phyloP scores from a whole-genome alignment of 2,329 filamentous ascomycete genomes.

The Arthrobotrys megalospora region DNA sequence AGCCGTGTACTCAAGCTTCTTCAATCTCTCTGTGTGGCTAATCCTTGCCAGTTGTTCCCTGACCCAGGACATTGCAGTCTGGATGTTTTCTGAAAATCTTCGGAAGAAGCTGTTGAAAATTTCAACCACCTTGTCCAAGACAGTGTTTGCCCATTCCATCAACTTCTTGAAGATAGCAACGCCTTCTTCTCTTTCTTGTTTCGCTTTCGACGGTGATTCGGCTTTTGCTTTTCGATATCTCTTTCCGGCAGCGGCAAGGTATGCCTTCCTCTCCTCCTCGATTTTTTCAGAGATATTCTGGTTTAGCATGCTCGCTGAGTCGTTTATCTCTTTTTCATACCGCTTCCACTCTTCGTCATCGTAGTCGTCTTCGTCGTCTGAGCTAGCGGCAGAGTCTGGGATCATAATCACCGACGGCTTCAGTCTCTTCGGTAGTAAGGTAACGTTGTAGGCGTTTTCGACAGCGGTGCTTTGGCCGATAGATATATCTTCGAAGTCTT shows the following conservation, averaged over 20 bases:
- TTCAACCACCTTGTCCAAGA: not conserved
- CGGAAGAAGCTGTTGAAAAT: conserved; percentile 2
- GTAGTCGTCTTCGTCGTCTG: conserved; percentile 21
- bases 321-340: conserved; percentile 15
- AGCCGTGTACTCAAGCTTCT: conserved; percentile 4
- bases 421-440: not conserved
- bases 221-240: conserved; percentile 15
- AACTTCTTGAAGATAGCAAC: conserved; percentile 8
- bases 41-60: conserved; percentile 8
- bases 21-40: not conserved
- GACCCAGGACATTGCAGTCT: conserved; percentile 11
- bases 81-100: not conserved
- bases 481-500: not conserved
- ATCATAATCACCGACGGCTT: conserved; percentile 10
- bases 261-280: conserved; percentile 1
- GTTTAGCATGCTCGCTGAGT: not conserved
- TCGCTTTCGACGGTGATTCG: conserved; percentile 25
- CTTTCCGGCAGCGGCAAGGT: not conserved
- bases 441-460: not conserved
- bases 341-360: conserved; percentile 30
- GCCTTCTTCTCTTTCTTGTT: not conserved
- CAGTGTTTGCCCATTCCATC: not conserved
- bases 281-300: conserved; percentile 9
- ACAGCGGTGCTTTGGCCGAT: not conserved
- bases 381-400: not conserved